A percentile compares a stretch with the other conserved stretches of the same genome.
Conservation (phyloP, 2,329 filamentous ascomycete species). For the Mycogone perniciosa region DNA sequence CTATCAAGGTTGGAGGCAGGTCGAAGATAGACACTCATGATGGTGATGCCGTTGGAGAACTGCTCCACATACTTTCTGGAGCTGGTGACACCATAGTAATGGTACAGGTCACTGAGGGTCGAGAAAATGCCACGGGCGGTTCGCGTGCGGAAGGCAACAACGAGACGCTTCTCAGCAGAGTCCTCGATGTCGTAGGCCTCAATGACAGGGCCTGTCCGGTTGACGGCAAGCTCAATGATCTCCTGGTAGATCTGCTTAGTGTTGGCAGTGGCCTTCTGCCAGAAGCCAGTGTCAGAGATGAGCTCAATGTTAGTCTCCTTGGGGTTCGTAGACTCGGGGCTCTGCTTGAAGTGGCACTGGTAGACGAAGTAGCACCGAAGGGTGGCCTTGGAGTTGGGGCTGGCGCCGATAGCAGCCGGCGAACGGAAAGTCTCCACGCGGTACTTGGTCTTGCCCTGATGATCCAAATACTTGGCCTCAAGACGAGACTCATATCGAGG, state of each 20-base stretch:
- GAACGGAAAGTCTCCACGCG: conserved; percentile 97
- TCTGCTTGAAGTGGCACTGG: conserved; percentile 82
- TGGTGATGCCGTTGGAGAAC: conserved; percentile 96
- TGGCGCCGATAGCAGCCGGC: conserved; percentile 66
- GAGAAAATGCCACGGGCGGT: conserved; percentile 93
- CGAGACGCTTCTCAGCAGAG: conserved; percentile 84
- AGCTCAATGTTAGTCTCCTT: conserved; percentile 84
- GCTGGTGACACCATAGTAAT: conserved; percentile 96
- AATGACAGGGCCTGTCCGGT: conserved; percentile 86
- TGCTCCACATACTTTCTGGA: conserved; percentile 97
- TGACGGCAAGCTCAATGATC: conserved; percentile 79
- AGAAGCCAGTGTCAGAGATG: conserved; percentile 87
- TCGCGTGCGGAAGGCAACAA: conserved; percentile 89
- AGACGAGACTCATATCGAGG: conserved; percentile 92
- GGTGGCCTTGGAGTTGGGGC: conserved; percentile 65
- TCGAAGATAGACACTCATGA: conserved; percentile 91
- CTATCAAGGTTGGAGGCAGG: conserved; percentile 56
- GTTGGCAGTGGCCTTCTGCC: conserved; percentile 92
- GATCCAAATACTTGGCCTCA: conserved; percentile 91
- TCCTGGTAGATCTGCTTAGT: conserved; percentile 95
- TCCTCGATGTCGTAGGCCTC: conserved; percentile 96
- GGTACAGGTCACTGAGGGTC: conserved; percentile 89
- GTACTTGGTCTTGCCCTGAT: conserved; percentile 67
- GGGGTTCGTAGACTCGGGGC: conserved; percentile 60
- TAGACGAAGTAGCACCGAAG: conserved; percentile 98